Conservation (phyloP, 2,329 filamentous ascomycete genomes). For the Cadophora gregata region DNA sequence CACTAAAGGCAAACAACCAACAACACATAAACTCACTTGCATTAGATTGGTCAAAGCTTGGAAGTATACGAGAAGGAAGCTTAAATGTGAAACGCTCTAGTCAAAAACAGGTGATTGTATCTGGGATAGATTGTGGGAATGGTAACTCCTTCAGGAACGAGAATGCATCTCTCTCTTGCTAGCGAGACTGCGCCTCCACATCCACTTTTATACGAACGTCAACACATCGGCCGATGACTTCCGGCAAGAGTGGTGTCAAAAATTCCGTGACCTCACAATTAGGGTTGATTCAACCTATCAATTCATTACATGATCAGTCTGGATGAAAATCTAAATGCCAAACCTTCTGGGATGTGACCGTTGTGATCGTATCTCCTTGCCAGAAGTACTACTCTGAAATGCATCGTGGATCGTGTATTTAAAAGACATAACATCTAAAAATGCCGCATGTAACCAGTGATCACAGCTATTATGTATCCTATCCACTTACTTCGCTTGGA, state of each 20-base stretch:
- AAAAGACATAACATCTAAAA: no score
- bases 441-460: no score
- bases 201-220: background rate
- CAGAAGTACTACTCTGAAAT: no score
- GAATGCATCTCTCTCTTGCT: background rate
- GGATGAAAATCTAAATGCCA: no score
- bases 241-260: background rate
- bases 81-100: background rate
- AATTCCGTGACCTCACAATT: background rate
- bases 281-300: background rate
- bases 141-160: slow-evolving; percentile 1
- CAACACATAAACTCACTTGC: background rate
- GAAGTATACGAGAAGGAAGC: background rate
- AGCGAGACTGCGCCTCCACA: slow-evolving; percentile 7
- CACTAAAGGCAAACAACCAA: background rate
- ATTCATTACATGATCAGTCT: background rate
- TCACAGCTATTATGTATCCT: no score
- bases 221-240: background rate
- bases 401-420: no score
- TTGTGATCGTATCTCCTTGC: no score
- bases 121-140: background rate
- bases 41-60: background rate
- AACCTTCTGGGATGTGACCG: no score
- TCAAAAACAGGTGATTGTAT: background rate
- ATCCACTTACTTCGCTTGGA: no score